A percentile compares a stretch with the other conserved stretches of the same genome.
Conservation (phyloP, 1,139 yeast species). For the Taphrina pruni region DNA sequence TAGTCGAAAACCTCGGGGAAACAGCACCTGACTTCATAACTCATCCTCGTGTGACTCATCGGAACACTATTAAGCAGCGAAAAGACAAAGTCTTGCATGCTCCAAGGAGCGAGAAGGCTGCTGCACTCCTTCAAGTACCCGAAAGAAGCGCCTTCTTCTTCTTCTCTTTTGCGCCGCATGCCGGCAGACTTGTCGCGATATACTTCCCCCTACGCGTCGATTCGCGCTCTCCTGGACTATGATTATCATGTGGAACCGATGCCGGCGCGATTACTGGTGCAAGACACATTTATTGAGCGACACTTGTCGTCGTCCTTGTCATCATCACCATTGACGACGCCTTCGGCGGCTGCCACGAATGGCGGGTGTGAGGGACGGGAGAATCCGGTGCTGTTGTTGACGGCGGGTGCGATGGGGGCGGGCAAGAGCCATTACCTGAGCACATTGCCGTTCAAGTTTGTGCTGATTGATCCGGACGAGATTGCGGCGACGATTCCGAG, state of each 20-base stretch:
- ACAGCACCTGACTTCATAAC: too few species aligned
- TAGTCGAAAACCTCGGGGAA: too few species aligned
- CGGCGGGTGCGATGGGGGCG: conserved; percentile 40
- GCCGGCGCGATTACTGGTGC: conserved; percentile 18
- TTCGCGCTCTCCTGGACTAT: conserved; percentile 29
- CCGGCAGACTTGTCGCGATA: conserved; percentile 11
- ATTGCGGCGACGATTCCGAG: conserved; percentile 31
- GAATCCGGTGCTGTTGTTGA: conserved; percentile 25
- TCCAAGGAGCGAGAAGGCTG: conserved; percentile 10
- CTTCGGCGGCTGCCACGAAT: too few species aligned
- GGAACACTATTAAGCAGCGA: background rate
- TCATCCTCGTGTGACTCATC: too few species aligned
- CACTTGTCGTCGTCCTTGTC: conserved; percentile 3
- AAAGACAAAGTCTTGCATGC: conserved; percentile 6
- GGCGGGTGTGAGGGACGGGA: conserved; percentile 6
- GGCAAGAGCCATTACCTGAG: conserved; percentile 34
- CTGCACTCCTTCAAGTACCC: conserved; percentile 14
- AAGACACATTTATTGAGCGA: conserved; percentile 21
- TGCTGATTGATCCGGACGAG: conserved; percentile 39
- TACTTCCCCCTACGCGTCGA: conserved; percentile 15
- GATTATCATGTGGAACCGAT: conserved; percentile 18
- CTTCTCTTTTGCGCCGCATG: background rate
- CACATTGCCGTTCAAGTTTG: conserved; percentile 29
- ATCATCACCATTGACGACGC: too few species aligned
- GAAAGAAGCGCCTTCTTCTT: background rate